Percentiles rank a stretch among this genome's conserved stretches.
Evolutionary conservation across 208 protist species (phyloP).

Genomic region (Phytomonas francai): DNA sequence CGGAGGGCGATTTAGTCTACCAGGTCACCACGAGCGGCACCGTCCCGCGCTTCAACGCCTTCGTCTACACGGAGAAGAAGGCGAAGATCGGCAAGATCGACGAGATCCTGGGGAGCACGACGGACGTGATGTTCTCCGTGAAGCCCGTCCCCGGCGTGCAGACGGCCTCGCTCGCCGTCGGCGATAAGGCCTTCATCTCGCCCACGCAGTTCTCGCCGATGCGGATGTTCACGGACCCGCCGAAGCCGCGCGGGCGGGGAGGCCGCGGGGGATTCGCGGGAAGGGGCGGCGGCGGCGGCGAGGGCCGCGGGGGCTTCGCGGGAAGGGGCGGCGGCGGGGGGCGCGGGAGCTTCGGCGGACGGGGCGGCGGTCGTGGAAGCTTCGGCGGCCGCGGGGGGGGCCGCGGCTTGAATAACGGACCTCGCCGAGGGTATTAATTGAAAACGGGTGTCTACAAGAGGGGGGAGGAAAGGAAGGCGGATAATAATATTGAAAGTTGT

Average conservation of each 20-base stretch:
- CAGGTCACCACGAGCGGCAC: constrained; percentile 43
- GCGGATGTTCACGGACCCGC: constrained; percentile 80
- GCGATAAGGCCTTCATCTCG: constrained; percentile 82
- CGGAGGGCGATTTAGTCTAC: constrained; percentile 87
- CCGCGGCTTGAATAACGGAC: constrained; percentile 27
- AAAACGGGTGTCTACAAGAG: background rate
- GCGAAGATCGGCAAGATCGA: constrained; percentile 91
- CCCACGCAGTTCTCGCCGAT: constrained; percentile 79
- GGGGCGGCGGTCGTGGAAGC: constrained; percentile 27
- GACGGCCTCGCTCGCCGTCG: constrained; percentile 72
- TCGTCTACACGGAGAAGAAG: constrained; percentile 88
- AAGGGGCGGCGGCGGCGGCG: constrained; percentile 26
- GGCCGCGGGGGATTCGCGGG: constrained; percentile 56
- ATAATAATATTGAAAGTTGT: background rate
- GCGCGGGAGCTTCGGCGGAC: constrained; percentile 22
- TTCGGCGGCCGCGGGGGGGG: constrained; percentile 29
- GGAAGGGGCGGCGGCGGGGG: constrained; percentile 33
- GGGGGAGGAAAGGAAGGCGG: background rate
- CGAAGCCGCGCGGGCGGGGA: constrained; percentile 80
- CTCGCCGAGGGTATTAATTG: constrained; percentile 18
- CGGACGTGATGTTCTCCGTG: constrained; percentile 88
- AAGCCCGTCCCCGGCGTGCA: constrained; percentile 83
- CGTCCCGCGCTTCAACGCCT: constrained; percentile 90
- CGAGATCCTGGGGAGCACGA: constrained; percentile 83
- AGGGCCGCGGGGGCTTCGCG: constrained; percentile 16